phyloP scores from a whole-genome alignment of 2,329 filamentous ascomycete species.

The Bipolaris oryzae region DNA sequence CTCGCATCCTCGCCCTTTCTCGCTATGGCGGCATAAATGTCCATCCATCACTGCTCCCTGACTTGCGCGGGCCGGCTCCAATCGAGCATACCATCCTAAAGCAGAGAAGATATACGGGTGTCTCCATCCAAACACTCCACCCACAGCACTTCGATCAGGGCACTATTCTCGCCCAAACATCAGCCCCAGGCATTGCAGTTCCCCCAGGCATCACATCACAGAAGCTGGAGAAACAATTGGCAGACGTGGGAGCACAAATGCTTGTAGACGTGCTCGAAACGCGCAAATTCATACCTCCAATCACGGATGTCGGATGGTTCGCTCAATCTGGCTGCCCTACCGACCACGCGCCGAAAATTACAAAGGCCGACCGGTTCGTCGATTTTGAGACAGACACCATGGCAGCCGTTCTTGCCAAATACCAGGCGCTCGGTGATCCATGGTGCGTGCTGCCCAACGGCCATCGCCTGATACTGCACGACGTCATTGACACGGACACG shows the following conservation, averaged over 20 bases:
- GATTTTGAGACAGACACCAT: constrained; percentile 63
- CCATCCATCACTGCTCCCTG: constrained; percentile 88
- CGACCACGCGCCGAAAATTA: constrained; percentile 74
- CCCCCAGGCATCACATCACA: constrained; percentile 56
- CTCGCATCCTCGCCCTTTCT: constrained; percentile 70
- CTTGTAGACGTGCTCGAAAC: constrained; percentile 69
- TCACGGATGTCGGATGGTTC: constrained; percentile 48
- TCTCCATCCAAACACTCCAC: constrained; percentile 88
- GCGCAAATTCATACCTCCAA: constrained; percentile 69
- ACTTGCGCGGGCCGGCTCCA: constrained; percentile 84
- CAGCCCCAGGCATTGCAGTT: constrained; percentile 61
- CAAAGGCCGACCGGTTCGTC: constrained; percentile 66
- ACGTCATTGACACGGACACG: constrained; percentile 5
- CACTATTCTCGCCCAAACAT: constrained; percentile 70
- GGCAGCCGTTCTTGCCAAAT: constrained; percentile 61
- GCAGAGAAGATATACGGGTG: constrained; percentile 66
- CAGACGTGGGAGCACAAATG: constrained; percentile 70
- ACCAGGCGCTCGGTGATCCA: constrained; percentile 67
- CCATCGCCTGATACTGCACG: constrained; percentile 36
- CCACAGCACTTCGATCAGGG: constrained; percentile 78
- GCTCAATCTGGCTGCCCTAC: constrained; percentile 25
- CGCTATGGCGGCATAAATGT: constrained; percentile 90
- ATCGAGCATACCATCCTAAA: constrained; percentile 82
- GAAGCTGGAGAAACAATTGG: constrained; percentile 60
- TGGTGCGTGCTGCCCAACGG: constrained; percentile 60